A percentile compares a stretch with the other conserved stretches of the same genome.
These are phyloP conservation scores for Mucor ambiguus DNA, from an alignment of 371 early-diverging fungal species.

Conservation along the genomic window DNA sequence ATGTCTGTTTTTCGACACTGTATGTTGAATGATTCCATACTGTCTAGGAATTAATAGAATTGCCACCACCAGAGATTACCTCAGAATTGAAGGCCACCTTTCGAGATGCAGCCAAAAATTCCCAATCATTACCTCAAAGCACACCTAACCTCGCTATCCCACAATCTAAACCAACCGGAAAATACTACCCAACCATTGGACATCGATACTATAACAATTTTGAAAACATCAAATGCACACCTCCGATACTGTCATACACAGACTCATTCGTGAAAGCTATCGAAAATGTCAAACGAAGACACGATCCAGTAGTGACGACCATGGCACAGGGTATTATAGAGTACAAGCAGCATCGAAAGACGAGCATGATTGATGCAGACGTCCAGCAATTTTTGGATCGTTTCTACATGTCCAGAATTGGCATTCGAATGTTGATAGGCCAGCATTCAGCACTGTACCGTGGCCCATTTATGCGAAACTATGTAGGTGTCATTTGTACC, in stretches of 20 bases:
- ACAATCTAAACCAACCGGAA: conserved; percentile 10
- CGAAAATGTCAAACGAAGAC: conserved; percentile 89
- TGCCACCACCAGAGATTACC: conserved; percentile 67
- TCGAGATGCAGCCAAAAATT: conserved; percentile 21
- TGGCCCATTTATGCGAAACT: conserved; percentile 67
- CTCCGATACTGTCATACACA: conserved; percentile 78
- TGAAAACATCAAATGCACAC: conserved; percentile 65
- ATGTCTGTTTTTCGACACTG: neutral
- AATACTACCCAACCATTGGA: conserved; percentile 28
- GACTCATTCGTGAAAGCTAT: conserved; percentile 82
- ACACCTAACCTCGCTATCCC: conserved; percentile 60
- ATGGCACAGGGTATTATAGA: conserved; percentile 94
- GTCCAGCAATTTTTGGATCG: conserved; percentile 93
- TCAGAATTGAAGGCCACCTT: conserved; percentile 36
- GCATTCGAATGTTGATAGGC: conserved; percentile 93
- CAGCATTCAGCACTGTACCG: conserved; percentile 83
- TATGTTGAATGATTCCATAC: neutral
- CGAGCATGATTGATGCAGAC: conserved; percentile 70
- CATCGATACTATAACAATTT: conserved; percentile 65
- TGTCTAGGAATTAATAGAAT: conserved; percentile 68
- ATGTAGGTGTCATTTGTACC: conserved; percentile 96
- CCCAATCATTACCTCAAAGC: conserved; percentile 48
- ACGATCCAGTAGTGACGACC: conserved; percentile 93
- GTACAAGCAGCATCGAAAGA: conserved; percentile 75
- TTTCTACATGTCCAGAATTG: conserved; percentile 97